Evolutionary conservation across 805 yeast species (phyloP).

Genomic region (Saturnispora dispora): DNA sequence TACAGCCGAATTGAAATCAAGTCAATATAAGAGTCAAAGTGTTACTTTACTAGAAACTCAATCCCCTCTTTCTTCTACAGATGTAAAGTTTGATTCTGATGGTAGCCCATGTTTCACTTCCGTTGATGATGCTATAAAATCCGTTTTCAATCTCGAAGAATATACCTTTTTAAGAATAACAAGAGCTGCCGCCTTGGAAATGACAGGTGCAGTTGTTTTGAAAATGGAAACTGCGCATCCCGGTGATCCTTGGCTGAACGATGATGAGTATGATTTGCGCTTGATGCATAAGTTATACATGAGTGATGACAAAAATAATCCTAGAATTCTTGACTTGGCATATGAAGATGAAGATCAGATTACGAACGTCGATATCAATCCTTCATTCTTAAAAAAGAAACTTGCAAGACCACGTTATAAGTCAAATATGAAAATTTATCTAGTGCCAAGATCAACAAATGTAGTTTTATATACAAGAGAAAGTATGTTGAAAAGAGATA

Average conservation of each 20-base stretch:
- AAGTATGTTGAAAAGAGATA: constrained; percentile 43
- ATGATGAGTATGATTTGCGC: constrained; percentile 32
- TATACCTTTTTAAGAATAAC: constrained; percentile 44
- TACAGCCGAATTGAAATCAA: neutral
- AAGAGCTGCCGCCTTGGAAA: constrained; percentile 43
- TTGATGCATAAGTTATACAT: constrained; percentile 8
- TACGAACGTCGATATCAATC: constrained; percentile 16
- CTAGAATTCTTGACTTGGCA: neutral
- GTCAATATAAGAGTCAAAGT: constrained; percentile 11
- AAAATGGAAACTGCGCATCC: constrained; percentile 49
- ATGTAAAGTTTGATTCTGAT: neutral
- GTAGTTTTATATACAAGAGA: constrained; percentile 40
- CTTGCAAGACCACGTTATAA: constrained; percentile 58
- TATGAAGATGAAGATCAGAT: constrained; percentile 32
- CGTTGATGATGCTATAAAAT: constrained; percentile 38
- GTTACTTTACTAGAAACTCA: constrained; percentile 13
- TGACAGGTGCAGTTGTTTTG: constrained; percentile 42
- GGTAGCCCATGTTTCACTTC: constrained; percentile 19
- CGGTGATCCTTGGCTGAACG: constrained; percentile 41
- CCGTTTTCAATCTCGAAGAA: constrained; percentile 33
- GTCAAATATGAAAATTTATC: constrained; percentile 51
- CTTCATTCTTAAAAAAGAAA: constrained; percentile 44
- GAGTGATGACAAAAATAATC: neutral
- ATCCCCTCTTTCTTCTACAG: neutral
- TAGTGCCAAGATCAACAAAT: constrained; percentile 35